Conservation (phyloP, 257 asterid genomes). For the Cruciata laevipes region DNA sequence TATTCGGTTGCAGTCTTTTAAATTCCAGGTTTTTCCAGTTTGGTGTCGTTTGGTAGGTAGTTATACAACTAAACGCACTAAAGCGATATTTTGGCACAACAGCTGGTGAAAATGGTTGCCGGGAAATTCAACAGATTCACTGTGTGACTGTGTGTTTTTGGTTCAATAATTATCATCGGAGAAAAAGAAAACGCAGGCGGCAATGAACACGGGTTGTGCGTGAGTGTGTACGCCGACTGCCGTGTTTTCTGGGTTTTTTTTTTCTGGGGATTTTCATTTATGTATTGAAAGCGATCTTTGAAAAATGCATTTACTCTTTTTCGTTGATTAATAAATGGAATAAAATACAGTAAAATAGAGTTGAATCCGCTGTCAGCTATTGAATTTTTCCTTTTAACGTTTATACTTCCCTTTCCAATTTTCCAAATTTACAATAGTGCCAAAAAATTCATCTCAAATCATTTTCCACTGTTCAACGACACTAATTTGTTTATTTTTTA, state of each 20-base stretch:
- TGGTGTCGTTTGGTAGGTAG: slow-evolving; percentile 6
- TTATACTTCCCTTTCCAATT: background rate
- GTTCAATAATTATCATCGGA: background rate
- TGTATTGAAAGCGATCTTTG: too few species aligned
- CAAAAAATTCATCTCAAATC: background rate
- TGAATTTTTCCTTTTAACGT: too few species aligned
- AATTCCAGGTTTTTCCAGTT: background rate
- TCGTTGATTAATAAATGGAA: too few species aligned
- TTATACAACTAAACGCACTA: background rate
- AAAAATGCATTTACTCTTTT: too few species aligned
- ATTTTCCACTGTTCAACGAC: background rate
- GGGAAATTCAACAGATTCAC: too few species aligned
- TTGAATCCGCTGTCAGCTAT: too few species aligned
- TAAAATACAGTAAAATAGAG: background rate
- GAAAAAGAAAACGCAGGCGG: background rate
- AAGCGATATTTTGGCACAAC: too few species aligned
- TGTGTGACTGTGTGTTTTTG: too few species aligned
- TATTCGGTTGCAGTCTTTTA: background rate
- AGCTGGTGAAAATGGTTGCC: too few species aligned
- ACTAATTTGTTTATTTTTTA: too few species aligned
- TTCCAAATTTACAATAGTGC: background rate
- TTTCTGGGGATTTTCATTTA: too few species aligned
- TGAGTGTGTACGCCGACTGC: background rate
- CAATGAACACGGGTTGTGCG: background rate
- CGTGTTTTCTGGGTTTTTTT: background rate